Conservation (phyloP, 495 filamentous ascomycete genomes). For the Extremus antarcticus region DNA sequence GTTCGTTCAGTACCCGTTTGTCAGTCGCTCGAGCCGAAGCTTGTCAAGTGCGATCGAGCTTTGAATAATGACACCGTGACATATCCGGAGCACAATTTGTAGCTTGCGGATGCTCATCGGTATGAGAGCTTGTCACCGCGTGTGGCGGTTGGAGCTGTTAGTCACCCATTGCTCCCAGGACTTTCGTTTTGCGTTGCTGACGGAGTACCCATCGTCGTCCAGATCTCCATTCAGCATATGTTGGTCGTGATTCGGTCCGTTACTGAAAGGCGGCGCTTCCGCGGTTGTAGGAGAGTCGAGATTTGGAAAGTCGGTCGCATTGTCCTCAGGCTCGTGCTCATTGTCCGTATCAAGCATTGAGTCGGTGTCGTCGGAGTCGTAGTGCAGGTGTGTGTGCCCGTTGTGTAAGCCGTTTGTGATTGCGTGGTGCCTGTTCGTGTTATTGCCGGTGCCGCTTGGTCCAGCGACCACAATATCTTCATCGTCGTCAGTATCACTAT, state of each 20-base stretch:
- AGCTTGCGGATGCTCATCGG: too few relatives aligned
- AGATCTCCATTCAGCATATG: slow-evolving; percentile 37
- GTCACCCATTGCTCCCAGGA: slow-evolving; percentile 56
- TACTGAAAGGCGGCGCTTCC: slow-evolving; percentile 20
- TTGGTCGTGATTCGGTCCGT: slow-evolving; percentile 30
- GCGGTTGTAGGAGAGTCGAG: slow-evolving; percentile 8
- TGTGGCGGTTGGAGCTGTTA: background rate
- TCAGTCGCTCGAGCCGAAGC: too few relatives aligned
- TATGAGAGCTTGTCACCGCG: background rate
- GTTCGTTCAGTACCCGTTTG: too few relatives aligned
- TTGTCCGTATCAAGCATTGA: background rate
- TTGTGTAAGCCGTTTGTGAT: slow-evolving; percentile 1
- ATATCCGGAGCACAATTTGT: too few relatives aligned
- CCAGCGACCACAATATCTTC: slow-evolving; percentile 21
- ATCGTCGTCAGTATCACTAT: slow-evolving; percentile 30
- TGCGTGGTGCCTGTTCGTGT: background rate
- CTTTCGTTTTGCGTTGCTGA: slow-evolving; percentile 42
- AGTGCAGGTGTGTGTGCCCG: background rate
- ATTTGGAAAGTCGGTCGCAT: slow-evolving; percentile 33
- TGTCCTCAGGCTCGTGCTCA: slow-evolving; percentile 24
- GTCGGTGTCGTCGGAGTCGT: slow-evolving; percentile 1
- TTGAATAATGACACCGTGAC: too few relatives aligned
- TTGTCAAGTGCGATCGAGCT: too few relatives aligned
- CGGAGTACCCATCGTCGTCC: slow-evolving; percentile 35
- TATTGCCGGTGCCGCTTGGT: background rate